phyloP scores from a whole-genome alignment of 176 grass and related monocot species.

The Carex pumila region DNA sequence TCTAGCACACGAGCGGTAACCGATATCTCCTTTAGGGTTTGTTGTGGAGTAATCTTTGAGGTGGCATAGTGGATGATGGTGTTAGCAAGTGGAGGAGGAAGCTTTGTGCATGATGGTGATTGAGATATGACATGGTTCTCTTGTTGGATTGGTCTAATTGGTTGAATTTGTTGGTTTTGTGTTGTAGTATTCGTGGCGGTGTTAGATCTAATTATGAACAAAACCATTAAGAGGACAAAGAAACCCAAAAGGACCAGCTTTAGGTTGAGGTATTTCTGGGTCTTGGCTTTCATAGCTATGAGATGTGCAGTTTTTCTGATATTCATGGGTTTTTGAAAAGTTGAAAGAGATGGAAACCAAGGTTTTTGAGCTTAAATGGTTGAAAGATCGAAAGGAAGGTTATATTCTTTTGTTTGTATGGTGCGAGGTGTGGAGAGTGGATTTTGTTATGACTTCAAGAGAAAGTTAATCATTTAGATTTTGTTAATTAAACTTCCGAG shows the following conservation, averaged over 20 bases:
- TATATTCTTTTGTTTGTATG: not conserved
- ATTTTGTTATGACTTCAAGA: conserved; percentile 6
- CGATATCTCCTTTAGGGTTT: conserved; percentile 33
- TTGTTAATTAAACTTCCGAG: not conserved
- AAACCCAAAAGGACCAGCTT: conserved; percentile 33
- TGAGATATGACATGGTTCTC: not conserved
- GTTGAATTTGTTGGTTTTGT: not conserved
- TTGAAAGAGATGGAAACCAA: not conserved
- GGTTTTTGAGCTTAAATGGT: conserved; percentile 5
- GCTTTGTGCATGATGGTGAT: conserved; percentile 9
- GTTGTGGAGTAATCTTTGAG: conserved; percentile 24
- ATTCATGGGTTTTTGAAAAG: conserved; percentile 21
- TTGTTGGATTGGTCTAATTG: not conserved
- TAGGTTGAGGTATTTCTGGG: conserved; percentile 40
- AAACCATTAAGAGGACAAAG: conserved; percentile 27
- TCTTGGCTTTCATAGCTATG: conserved; percentile 44
- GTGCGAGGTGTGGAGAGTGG: not conserved
- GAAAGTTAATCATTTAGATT: conserved; percentile 3
- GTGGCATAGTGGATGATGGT: conserved; percentile 53
- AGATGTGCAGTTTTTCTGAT: conserved; percentile 44
- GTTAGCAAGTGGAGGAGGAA: conserved; percentile 24
- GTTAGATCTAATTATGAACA: conserved; percentile 39
- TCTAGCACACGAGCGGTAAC: conserved; percentile 32
- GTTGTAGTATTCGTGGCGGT: not conserved
- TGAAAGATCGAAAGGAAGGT: not conserved